Base-by-base conservation (phyloP, 106 monocot species). In the Apostasia ramifera region DNA sequence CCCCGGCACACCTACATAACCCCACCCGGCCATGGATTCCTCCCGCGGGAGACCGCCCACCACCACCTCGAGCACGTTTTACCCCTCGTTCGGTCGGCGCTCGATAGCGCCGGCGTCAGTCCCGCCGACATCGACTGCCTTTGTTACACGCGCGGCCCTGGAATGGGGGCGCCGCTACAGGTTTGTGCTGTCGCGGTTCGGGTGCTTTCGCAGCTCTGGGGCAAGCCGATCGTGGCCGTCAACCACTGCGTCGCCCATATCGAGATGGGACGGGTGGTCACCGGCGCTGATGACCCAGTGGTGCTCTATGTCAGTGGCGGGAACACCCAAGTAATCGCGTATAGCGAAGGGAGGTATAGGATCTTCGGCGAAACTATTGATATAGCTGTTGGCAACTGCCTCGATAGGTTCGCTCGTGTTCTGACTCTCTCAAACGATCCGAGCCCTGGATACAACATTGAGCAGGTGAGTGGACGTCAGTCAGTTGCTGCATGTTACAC, bases 131-230 rank as follows among this genome's bases (percentile, higher is more conserved):
- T 98, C 61, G 85, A 84, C 85, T 98, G 98, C 78, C 44, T 98
- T 66, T 98, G 98, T 90, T 98, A 90, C 88, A 98, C 98, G 67
- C 76, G 71, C 45, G 98, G 98, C 63, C 98, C 98, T 66, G 98
- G 98, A 72, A 98, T 98, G 93, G 98, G 98, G 10, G 98, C 90
- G 6, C 93, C 93, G 5, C 98, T 93, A 65, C 93, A 98, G 90
- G 87, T 91, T 43, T 66, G 79, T n/a, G 98, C 92, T 39, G 70
- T 88, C 37, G 85, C 79, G 6, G 98, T 82, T 2, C 77, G 98
- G 48, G 68, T 81, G 15, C 77, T 98, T 10, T 78, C 90, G 9
- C 71, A 53, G 77, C 70, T 98, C 9, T 98, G 98, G 98, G 61
- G 62, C 6, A 92, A 93, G 77, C 92, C 93, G 12, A 65, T 98